Evolutionary conservation across 2,329 filamentous ascomycete genomes (phyloP), one percentile per base, ranked within the genome.

Genomic region (Exophiala bonariae): DNA sequence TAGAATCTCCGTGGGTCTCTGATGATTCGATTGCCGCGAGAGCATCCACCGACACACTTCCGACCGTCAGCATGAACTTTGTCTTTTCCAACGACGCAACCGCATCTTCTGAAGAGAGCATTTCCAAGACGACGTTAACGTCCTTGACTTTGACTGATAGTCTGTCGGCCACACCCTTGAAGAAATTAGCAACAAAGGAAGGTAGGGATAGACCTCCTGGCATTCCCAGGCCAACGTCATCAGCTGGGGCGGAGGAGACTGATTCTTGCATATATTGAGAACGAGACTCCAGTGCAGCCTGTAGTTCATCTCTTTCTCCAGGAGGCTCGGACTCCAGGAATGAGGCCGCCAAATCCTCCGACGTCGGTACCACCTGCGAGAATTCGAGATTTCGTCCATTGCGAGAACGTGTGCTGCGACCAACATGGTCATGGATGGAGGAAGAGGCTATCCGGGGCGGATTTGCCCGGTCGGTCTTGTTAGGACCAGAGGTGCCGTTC

Each of bases 321-420:
- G 64, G 66, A 9, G 81, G 77, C 60, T 83, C 80, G 3, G 79
- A 69, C 46, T 77, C 64, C 13, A 84, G 66, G 60, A 85, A 84
- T 2, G 81, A 84, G 52, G 78, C 70, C 6, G 82, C 80, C 34
- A 85, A 67, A 51, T 81, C 78, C 47, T 80, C 68, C 3, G 80
- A 72, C 0, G 77, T 81, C 1, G 79, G 80, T 18, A 82, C 37
- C 23, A 56, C 46, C 17, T 59, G 51, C 3, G 53, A 53, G 32
- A 41, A 31, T 23, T 58, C 51, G 30, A 48, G 34, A 17, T 38
- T 42, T 3, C 39, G 33, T 20, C 22, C 31, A 31, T 30, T 17
- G 13, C 42, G 41, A 39, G 22, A 23, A 17, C 11, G 22, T 7
- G 40, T 32, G 16, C 32, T 9, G 5, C 58, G 58, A 22, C 62